phyloP scores from a whole-genome alignment of 352 stramenopile genomes.

The Globisporangium megalacanthum region DNA sequence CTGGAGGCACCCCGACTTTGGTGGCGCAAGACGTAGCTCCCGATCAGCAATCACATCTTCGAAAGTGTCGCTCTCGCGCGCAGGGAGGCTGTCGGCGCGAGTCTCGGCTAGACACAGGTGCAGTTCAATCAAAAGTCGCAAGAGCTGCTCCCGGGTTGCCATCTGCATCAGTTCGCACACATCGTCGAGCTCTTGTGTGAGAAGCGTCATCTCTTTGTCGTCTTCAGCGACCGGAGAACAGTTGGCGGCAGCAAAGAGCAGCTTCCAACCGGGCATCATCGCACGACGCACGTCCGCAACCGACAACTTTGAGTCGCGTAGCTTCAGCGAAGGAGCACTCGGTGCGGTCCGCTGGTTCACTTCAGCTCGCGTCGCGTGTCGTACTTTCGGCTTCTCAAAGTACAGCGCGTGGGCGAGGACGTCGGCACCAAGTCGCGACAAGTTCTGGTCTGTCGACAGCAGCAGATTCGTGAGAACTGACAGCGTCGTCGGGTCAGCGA shows the following conservation, averaged over 20 bases:
- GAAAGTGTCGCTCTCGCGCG: neutral
- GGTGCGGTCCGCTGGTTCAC: neutral
- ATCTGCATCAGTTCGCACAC: neutral
- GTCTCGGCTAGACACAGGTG: conserved; percentile 1
- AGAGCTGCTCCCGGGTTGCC: conserved; percentile 1
- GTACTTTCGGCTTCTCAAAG: conserved; percentile 4
- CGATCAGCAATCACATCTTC: neutral
- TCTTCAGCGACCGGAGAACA: neutral
- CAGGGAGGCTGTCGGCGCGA: neutral
- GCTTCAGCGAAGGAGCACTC: neutral
- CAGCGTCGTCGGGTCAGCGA: conserved; percentile 14
- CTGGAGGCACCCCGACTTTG: neutral
- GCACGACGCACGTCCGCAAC: neutral
- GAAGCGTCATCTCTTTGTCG: conserved; percentile 4
- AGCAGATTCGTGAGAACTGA: conserved; percentile 5
- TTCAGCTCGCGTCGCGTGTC: neutral
- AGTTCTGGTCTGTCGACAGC: neutral
- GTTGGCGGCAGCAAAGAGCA: neutral
- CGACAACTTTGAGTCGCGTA: neutral
- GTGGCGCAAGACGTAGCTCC: neutral
- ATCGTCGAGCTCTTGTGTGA: conserved; percentile 4
- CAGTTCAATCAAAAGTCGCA: conserved; percentile 4
- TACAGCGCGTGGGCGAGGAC: conserved; percentile 12
- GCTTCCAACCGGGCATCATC: conserved; percentile 9
- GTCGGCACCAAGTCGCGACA: conserved; percentile 5